Evolutionary conservation across 306 rosid genomes (phyloP).

Genomic region (Ammopiptanthus mongolicus): DNA sequence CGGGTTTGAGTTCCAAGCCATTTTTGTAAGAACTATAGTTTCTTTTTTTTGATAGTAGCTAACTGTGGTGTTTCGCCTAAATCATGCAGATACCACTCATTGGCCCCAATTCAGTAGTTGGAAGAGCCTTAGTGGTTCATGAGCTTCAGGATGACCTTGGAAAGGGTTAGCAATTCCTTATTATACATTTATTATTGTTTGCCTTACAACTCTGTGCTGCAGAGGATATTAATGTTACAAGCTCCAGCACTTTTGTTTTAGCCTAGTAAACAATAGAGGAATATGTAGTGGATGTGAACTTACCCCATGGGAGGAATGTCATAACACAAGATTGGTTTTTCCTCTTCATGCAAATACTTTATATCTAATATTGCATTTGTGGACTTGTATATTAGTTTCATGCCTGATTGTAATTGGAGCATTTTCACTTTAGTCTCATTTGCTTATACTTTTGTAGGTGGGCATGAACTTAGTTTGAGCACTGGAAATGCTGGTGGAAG

Average conservation of each 20-base stretch:
- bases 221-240: neutral
- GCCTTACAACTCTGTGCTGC: neutral
- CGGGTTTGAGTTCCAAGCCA: neutral
- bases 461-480: slow-evolving; percentile 69
- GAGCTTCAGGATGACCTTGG: slow-evolving; percentile 80
- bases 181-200: neutral
- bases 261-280: neutral
- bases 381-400: neutral
- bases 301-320: slow-evolving; percentile 1
- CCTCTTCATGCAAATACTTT: neutral
- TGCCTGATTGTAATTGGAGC: neutral
- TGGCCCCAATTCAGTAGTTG: slow-evolving; percentile 68
- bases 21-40: neutral
- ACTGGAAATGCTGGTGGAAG: slow-evolving; percentile 91
- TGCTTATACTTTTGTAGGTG: slow-evolving; percentile 45
- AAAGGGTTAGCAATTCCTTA: slow-evolving; percentile 49
- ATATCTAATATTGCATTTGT: neutral
- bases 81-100: slow-evolving; percentile 59
- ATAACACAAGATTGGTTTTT: neutral
- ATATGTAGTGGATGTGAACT: neutral
- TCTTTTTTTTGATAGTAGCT: neutral
- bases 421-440: neutral
- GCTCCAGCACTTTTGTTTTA: neutral
- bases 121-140: slow-evolving; percentile 79
- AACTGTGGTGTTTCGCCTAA: neutral